Conservation (phyloP, 768 basidiomycete species). For the Lactarius deliciosus region DNA sequence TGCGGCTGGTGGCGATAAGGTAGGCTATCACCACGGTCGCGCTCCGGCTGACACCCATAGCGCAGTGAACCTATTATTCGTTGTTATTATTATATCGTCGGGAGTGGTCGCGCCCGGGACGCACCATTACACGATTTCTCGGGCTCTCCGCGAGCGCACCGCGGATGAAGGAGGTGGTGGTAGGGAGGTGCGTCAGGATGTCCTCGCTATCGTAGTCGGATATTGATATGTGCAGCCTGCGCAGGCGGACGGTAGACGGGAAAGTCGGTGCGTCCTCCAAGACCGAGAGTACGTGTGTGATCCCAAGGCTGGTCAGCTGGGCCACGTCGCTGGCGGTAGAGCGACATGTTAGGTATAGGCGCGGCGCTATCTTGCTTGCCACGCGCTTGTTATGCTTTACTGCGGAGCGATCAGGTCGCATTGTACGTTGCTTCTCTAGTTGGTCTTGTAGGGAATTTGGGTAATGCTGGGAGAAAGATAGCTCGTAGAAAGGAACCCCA, state of each 20-base stretch:
- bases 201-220: slow-evolving; percentile 43
- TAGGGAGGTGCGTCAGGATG: slow-evolving; percentile 47
- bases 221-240: slow-evolving; percentile 52
- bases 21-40: slow-evolving; percentile 77
- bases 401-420: slow-evolving; percentile 1
- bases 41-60: slow-evolving; percentile 72
- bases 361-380: slow-evolving; percentile 41
- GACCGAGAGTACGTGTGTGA: slow-evolving; percentile 73
- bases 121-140: slow-evolving; percentile 49
- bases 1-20: slow-evolving; percentile 35
- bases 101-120: slow-evolving; percentile 30
- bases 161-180: slow-evolving; percentile 53
- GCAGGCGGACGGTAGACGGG: slow-evolving; percentile 41
- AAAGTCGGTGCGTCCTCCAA: slow-evolving; percentile 51
- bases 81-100: not conserved
- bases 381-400: slow-evolving; percentile 19
- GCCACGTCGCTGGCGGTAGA: slow-evolving; percentile 51
- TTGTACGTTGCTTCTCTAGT: not conserved
- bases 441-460: not conserved
- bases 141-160: slow-evolving; percentile 47
- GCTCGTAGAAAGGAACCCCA: not conserved
- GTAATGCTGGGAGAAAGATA: slow-evolving; percentile 4
- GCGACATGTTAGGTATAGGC: slow-evolving; percentile 65
- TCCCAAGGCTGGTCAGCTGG: slow-evolving; percentile 53
- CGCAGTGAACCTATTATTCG: slow-evolving; percentile 65